These are phyloP conservation scores for Rhinocladiella similis DNA, from an alignment of 2,329 filamentous ascomycete species.

Conservation along the genomic window DNA sequence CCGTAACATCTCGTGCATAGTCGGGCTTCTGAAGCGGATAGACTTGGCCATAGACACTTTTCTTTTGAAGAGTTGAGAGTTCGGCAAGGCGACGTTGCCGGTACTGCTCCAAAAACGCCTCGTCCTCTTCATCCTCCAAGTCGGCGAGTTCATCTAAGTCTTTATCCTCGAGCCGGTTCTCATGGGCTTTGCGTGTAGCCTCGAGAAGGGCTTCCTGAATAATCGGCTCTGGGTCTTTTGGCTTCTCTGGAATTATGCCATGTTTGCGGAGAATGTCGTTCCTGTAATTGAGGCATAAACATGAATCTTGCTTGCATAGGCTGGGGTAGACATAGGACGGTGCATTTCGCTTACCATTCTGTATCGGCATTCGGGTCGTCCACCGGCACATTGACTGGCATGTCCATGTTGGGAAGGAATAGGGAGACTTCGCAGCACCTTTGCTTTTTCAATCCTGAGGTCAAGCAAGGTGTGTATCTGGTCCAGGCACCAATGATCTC, in stretches of 20 bases:
- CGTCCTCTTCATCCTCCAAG: conserved; percentile 93
- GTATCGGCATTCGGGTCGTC: conserved; percentile 96
- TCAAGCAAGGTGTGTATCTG: no score
- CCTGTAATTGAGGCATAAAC: conserved; percentile 11
- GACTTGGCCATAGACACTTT: conserved; percentile 82
- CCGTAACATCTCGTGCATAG: conserved; percentile 87
- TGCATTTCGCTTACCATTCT: conserved; percentile 69
- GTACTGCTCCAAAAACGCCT: conserved; percentile 85
- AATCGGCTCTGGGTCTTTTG: conserved; percentile 89
- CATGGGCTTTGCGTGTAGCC: conserved; percentile 79
- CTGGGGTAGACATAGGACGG: conserved; percentile 1
- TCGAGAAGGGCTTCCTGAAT: conserved; percentile 92
- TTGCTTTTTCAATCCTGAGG: no score
- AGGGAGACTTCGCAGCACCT: neutral
- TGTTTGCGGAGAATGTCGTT: conserved; percentile 98
- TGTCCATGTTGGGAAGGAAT: conserved; percentile 43
- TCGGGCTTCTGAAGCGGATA: conserved; percentile 95
- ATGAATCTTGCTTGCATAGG: conserved; percentile 1
- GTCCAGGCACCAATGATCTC: neutral
- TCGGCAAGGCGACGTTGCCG: conserved; percentile 81
- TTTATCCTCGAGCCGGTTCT: conserved; percentile 91
- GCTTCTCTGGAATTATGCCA: conserved; percentile 96
- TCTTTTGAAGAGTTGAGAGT: conserved; percentile 70
- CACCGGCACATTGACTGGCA: conserved; percentile 75
- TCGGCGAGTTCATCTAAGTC: conserved; percentile 91